Conservation (phyloP, 2,329 filamentous ascomycete species). For the Gaeumannomyces tritici region DNA sequence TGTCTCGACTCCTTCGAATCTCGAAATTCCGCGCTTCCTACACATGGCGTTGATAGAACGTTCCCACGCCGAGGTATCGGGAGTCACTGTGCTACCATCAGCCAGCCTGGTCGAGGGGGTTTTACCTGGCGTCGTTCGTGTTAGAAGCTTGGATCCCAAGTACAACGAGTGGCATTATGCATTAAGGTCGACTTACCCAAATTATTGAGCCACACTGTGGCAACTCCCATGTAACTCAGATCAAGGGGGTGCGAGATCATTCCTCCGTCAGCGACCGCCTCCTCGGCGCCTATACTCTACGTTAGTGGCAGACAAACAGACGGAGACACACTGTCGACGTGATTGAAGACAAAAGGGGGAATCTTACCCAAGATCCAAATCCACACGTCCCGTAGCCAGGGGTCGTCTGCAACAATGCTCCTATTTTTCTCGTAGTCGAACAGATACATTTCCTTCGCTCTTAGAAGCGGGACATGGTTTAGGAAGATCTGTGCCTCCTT, state of each 20-base stretch:
- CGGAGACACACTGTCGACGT: background rate
- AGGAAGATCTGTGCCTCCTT: conserved; percentile 40
- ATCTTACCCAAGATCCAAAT: conserved; percentile 56
- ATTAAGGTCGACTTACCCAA: conserved; percentile 38
- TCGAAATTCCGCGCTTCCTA: conserved; percentile 48
- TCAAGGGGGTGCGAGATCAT: conserved; percentile 63
- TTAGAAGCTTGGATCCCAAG: conserved; percentile 3
- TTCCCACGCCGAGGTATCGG: conserved; percentile 47
- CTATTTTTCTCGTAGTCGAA: conserved; percentile 58
- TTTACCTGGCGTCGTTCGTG: conserved; percentile 27
- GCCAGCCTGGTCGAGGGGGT: conserved; percentile 37
- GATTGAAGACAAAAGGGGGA: background rate
- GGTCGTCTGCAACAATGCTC: conserved; percentile 58
- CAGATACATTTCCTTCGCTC: conserved; percentile 52
- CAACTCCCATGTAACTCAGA: conserved; percentile 65
- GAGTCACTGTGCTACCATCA: conserved; percentile 27
- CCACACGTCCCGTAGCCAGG: conserved; percentile 73
- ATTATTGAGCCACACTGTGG: conserved; percentile 61
- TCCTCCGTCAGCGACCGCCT: conserved; percentile 54
- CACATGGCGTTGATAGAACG: conserved; percentile 54
- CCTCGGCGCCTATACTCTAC: conserved; percentile 42
- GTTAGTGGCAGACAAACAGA: conserved; percentile 10
- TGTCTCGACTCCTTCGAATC: conserved; percentile 21
- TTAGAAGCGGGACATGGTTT: conserved; percentile 49
- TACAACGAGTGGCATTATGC: background rate